phyloP scores from a whole-genome alignment of 2,329 filamentous ascomycete genomes.

The Trichoderma brevicompactum region DNA sequence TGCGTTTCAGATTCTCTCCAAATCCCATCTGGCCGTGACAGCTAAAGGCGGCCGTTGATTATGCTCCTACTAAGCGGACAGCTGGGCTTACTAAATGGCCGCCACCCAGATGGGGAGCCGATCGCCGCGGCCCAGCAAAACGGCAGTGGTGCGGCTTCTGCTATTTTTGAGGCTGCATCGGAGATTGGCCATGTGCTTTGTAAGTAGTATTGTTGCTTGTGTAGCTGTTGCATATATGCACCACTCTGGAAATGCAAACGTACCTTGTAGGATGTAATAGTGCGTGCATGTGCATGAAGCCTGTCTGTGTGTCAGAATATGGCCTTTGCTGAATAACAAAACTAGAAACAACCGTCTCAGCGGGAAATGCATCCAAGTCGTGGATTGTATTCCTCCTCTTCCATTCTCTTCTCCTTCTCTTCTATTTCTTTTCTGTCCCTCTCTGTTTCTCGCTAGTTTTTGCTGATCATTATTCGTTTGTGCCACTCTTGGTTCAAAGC shows the following conservation, averaged over 20 bases:
- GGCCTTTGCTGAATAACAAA: neutral
- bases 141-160: neutral
- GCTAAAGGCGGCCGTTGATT: neutral
- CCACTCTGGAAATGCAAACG: too few species aligned
- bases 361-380: neutral
- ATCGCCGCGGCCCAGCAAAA: neutral
- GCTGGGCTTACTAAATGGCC: neutral
- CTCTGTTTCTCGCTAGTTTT: neutral
- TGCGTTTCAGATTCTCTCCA: neutral
- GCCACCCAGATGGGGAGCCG: neutral
- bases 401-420: neutral
- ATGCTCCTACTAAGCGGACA: neutral
- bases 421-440: neutral
- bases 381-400: neutral
- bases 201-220: neutral
- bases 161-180: neutral
- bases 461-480: neutral
- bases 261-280: too few species aligned
- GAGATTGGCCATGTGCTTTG: neutral
- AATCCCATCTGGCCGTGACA: neutral
- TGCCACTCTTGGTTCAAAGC: neutral
- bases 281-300: too few species aligned
- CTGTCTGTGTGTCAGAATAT: neutral
- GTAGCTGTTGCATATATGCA: neutral
- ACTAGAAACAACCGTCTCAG: neutral